These are phyloP conservation scores for Neobulgaria alba DNA, from an alignment of 2,329 filamentous ascomycete species.

Conservation along the genomic window DNA sequence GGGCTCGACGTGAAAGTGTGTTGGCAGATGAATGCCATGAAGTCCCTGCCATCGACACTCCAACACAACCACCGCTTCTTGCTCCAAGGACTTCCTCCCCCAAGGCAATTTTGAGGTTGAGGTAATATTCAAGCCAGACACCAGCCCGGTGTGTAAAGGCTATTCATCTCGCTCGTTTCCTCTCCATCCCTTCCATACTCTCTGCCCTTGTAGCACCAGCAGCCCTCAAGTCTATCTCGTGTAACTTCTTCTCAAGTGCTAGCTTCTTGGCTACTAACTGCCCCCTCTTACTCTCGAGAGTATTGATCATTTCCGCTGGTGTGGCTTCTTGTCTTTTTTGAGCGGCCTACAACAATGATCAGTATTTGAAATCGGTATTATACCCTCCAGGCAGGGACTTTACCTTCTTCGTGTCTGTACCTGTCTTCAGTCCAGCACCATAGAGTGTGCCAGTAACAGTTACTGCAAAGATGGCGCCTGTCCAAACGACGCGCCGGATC, in stretches of 20 bases:
- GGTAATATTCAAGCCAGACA: too few species aligned
- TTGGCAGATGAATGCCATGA: too few species aligned
- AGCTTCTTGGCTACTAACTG: slow-evolving; percentile 41
- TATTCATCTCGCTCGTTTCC: slow-evolving; percentile 11
- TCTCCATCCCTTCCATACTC: slow-evolving; percentile 28
- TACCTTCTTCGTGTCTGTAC: slow-evolving; percentile 44
- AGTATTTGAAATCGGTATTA: slow-evolving; percentile 1
- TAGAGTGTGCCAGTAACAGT: slow-evolving; percentile 50
- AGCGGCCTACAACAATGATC: slow-evolving; percentile 29
- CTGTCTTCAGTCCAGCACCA: slow-evolving; percentile 49
- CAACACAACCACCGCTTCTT: too few species aligned
- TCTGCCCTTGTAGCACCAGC: slow-evolving; percentile 32
- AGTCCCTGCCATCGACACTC: too few species aligned
- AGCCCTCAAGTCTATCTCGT: slow-evolving; percentile 36
- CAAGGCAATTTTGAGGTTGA: too few species aligned
- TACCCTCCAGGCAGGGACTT: slow-evolving; percentile 1
- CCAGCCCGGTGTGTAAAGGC: too few species aligned
- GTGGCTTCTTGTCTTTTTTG: slow-evolving; percentile 41
- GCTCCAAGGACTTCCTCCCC: too few species aligned
- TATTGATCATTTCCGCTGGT: slow-evolving; percentile 44
- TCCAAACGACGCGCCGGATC: slow-evolving; percentile 43
- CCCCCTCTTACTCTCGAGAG: slow-evolving; percentile 41
- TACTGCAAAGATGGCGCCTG: slow-evolving; percentile 46
- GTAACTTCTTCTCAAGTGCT: slow-evolving; percentile 48
- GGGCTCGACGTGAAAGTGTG: too few species aligned